phyloP scores from a whole-genome alignment of 441 rosid genomes.

The Pelargonium fulgidum region DNA sequence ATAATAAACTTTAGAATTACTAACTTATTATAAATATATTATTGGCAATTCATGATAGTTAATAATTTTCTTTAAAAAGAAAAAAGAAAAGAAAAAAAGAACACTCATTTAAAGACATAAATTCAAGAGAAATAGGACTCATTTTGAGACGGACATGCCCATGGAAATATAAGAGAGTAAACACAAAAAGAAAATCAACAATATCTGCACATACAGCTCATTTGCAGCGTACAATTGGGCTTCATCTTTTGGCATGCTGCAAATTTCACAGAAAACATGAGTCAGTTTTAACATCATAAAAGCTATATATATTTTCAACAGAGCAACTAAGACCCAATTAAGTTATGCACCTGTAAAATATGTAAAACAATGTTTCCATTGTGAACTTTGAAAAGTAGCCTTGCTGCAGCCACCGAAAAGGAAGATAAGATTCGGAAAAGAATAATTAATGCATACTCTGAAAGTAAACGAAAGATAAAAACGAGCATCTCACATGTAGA shows the following conservation, averaged over 20 bases:
- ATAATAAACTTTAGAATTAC: too few relatives aligned
- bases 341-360: constrained; percentile 73
- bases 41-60: too few relatives aligned
- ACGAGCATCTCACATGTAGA: constrained; percentile 52
- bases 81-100: too few relatives aligned
- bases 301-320: background rate
- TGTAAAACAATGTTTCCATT: constrained; percentile 69
- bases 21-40: too few relatives aligned
- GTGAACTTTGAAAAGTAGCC: constrained; percentile 68
- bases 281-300: background rate
- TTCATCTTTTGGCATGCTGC: constrained; percentile 98
- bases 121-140: too few relatives aligned
- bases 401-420: constrained; percentile 52
- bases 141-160: too few relatives aligned
- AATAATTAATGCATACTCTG: background rate
- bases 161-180: background rate
- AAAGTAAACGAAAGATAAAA: constrained; percentile 7
- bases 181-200: background rate
- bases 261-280: constrained; percentile 12
- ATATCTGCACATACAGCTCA: constrained; percentile 67
- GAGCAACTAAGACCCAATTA: constrained; percentile 3
- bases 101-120: too few relatives aligned
- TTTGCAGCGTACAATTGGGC: constrained; percentile 85
- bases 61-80: too few relatives aligned
- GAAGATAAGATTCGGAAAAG: constrained; percentile 10